Base-by-base conservation (phyloP, 768 basidiomycete genomes). In the Kwoniella pini region DNA sequence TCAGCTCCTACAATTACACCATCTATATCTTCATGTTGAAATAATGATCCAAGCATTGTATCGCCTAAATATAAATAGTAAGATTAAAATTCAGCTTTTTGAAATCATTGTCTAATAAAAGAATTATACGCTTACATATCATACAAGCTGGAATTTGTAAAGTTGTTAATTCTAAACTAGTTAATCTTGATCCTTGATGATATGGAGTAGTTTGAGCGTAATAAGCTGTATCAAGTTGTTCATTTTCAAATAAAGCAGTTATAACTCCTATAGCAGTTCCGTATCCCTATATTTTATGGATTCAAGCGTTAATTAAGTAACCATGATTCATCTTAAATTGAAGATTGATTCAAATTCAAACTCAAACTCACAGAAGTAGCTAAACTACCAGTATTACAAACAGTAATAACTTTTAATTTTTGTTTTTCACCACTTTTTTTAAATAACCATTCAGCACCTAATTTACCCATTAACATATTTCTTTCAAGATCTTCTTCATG, bases 331-430 rank as follows among this genome's bases (percentile, higher is more conserved):
- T n/a, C n/a, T n/a, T n/a, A n/a, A n/a, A n/a, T n/a, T n/a, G n/a
- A n/a, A n/a, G n/a, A n/a, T n/a, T n/a, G 33, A 36, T 15, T 7
- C 40, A 42, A 17, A 42, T 19, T 13, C 46, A 22, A 27, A 13
- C 10, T 31, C 43, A 30, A 19, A 57, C 87, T 56, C 67, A 92
- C 92, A 28, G 92, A 95, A 10, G 93, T 96, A 1, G 95, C 94
- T 64, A 98, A 83, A 22, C 89, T 91, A 3, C 94, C 94, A n/a
- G 94, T 98, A 77, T 97, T 97, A 81, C 94, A 97, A 11, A 97
- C 91, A 3, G 94, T 96, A 77, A 96, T 80, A 19, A 95, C 85
- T 72, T 90, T 92, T 59, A 96, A 77, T 38, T 81, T 82, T 26
- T 28, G 80, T 82, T 49, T 80, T 15, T n/a, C n/a, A n/a, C 60